Base-by-base conservation (phyloP, 2,329 filamentous ascomycete species). In the Colletotrichum sp. region DNA sequence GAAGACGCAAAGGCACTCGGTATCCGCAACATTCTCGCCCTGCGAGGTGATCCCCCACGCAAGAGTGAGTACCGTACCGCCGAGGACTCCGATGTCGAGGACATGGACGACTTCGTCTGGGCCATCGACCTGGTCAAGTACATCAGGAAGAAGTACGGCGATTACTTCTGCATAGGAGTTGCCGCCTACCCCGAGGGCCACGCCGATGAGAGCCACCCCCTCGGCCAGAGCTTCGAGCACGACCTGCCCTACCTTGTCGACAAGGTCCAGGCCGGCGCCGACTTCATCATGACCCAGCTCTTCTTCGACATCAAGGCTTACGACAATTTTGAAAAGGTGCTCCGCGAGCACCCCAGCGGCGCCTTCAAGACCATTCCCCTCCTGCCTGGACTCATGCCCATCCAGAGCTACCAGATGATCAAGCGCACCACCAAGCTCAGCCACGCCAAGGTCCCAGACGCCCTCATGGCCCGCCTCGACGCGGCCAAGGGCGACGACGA, bases 261-360 rank as follows among this genome's bases (percentile, higher is more conserved):
- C 79, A 99, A 99, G 89, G 94, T 94, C 1, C 89, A 94, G 80
- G 97, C 97, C 5, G 97, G 97, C 2, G 97, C 96, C 67, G 96
- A 99, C 86, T 99, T 99, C 82, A 94, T 99, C 85, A 98, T 99
- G 95, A 99, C 97, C 1, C 97, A 99, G 85, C 90, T 99, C 10
- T 99, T 98, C 85, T 99, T 98, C 84, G 96, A 99, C 82, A 90
- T 96, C 28, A 89, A 94, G 5, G 95, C 95, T 21, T 99, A 98
- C 83, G 90, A 93, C 71, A 88, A 88, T 39, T 99, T 98, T 82
- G 96, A 99, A 86, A 90, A 88, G 78, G 91, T 89, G 67, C 85
- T 99, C 79, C 89, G 96, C 76, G 91, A 93, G 69, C 95, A 99
- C 81, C 92, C 95, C 64, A 98, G 95, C 81, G 95, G 95, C 5